Base-by-base conservation (phyloP, 345 rosid genomes). In the Pistacia vera region DNA sequence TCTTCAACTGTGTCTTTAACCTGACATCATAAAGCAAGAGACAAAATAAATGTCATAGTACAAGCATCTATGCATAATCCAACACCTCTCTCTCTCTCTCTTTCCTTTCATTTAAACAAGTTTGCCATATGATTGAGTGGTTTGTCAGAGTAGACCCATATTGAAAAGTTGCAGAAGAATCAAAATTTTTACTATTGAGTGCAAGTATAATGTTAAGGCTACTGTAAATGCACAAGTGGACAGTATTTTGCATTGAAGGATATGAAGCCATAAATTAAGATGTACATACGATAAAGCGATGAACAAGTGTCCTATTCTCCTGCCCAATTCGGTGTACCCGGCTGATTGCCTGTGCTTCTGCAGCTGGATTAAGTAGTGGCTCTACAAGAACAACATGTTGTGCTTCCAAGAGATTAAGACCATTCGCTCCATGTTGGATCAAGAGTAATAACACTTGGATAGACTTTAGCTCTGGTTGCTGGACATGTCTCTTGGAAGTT, bases 391-490 rank as follows among this genome's bases (percentile, higher is more conserved):
- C 83, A 72, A 95, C 99, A 80, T 93, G 99, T 78, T 89, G 92
- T 71, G 99, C 98, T 83, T 95, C 99, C 74, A 95, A 84, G 65
- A 95, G 98, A 78, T 95, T 95, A 61, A 95, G 96, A 51, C 99
- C 99, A 67, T 95, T 95, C 17, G 99, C 99, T 63, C 98, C 99
- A 82, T 95, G 98, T 66, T 93, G 97, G 81, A 93, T 87, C 80
- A 95, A 82, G 59, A 95, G 91, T 87, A 95, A 60, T 72, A 93
- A 66, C 30, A 95, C 99, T 80, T 95, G 99, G 75, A 90, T 71
- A 54, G 80, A 72, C 51, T 80, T 82, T 65, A 72, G 66, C 77
- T 86, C 92, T 70, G 56, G 68, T 20, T 67, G 46, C 77, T 68
- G 79, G 75, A 61, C 71, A 35, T 73, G 63, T 51, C 46, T 68